Base-by-base conservation (phyloP, 805 yeast genomes). In the Metschnikowia colocasiae region DNA sequence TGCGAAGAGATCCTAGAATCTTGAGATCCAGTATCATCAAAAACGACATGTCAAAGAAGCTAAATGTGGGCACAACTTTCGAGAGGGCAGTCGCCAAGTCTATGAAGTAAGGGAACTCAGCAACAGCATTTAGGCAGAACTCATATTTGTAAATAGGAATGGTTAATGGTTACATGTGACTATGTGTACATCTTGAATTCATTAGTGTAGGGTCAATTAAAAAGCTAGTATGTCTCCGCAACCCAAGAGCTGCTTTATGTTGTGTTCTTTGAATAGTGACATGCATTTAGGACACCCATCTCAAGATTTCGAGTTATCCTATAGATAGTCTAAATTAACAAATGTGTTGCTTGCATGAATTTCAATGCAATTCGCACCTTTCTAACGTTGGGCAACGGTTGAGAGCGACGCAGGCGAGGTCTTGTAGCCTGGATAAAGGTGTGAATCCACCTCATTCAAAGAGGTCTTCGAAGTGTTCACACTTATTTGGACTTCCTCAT, bases 1-100 rank as follows among this genome's bases (percentile, higher is more conserved):
- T 92, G 54, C 82, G 84, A 59, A 79, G 82, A 50, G 99, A 92
- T 65, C 97, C 98, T 25, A 84, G 98, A 69, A 85, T 94, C 53
- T 80, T 92, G 50, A 79, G 97, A 62, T 80, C 92, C 19, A 79
- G 81, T 48, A 75, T 91, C 31, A 75, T 85, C 46, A 87, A 81
- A 63, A 82, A 82, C 45, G 75, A 79, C 54, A 76, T 79, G 53
- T 68, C 66, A 29, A 72, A 74, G 52, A 69, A 68, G 32, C 71
- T 83, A 49, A 82, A 81, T 53, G 74, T 76, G 15, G 82, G 83
- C 18, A 68, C 81, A 20, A 79, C 89, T 1, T 67, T 81, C 45
- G 79, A 79, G 45, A 78, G 80, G 39, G 59, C 51, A 18, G 51
- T 52, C 12, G 45, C 52, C 30, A 43, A 46, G 35, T 47, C 49